Evolutionary conservation across 2,329 filamentous ascomycete genomes (phyloP), one percentile per base, ranked within the genome.

Genomic region (Aspergillus pseudoglaucus): DNA sequence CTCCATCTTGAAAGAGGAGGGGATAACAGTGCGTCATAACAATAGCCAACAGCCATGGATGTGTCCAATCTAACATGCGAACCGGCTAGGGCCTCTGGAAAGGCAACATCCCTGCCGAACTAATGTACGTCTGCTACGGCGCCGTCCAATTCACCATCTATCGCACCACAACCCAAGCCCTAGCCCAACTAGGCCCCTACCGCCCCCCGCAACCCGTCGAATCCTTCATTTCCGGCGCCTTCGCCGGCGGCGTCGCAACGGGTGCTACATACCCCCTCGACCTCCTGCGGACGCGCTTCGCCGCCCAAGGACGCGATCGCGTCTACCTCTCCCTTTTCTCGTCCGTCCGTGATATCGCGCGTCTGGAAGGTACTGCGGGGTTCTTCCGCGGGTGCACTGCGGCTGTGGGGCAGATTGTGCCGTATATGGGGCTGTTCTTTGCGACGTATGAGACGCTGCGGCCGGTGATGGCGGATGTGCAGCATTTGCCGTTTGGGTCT

Each of bases 361-460:
- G 75, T 3, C 78, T 87, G 51, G 93, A 98, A 71, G 93, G 93
- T 0, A 58, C 72, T 0, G 67, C 68, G 3, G 93, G 93, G 0
- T 97, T 95, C 72, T 98, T 95, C 68, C 87, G 89, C 43, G 93
- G 93, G 3, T 74, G 95, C 30, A 80, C 80, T 1, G 90, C 91
- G 1, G 89, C 85, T 0, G 74, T 97, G 18, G 85, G 78, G 22
- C 90, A 96, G 72, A 93, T 97, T 43, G 82, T 95, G 8, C 93
- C 93, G 2, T 95, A 91, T 66, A 98, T 98, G 93, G 93, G 93
- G 12, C 76, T 95, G 2, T 97, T 98, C 74, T 98, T 98, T 70
- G 81, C 87, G 30, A 80, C 83, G 37, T 98, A 97, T 71, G 93
- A 98, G 68, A 76, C 78, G 8, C 72, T 95, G 44, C 77, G 87